Evolutionary conservation across 2,329 filamentous ascomycete genomes (phyloP).

Genomic region (Botryotinia narcissicola): DNA sequence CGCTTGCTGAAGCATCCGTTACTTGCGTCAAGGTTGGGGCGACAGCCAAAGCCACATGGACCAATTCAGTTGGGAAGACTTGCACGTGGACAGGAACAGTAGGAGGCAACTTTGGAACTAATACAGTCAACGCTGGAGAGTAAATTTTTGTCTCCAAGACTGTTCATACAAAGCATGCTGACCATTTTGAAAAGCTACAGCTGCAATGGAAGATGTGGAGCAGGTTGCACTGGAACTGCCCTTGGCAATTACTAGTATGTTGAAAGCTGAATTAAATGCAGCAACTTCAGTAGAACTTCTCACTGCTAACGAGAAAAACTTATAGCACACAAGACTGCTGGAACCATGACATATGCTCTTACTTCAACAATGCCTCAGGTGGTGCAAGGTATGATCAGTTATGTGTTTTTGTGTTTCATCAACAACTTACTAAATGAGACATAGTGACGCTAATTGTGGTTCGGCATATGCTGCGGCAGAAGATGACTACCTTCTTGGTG

Average conservation of each 20-base stretch:
- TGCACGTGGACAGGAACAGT: slow-evolving; percentile 47
- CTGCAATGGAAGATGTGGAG: slow-evolving; percentile 50
- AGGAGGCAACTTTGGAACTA: slow-evolving; percentile 49
- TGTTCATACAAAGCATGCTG: neutral
- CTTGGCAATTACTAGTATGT: slow-evolving; percentile 46
- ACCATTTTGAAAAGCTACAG: slow-evolving; percentile 43
- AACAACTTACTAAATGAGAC: neutral
- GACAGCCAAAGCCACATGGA: slow-evolving; percentile 48
- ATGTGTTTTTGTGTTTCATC: neutral
- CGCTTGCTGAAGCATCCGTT: slow-evolving; percentile 31
- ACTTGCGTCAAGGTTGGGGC: slow-evolving; percentile 43
- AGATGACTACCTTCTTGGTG: slow-evolving; percentile 45
- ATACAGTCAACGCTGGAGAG: slow-evolving; percentile 44
- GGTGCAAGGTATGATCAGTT: slow-evolving; percentile 43
- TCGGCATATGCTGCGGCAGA: slow-evolving; percentile 44
- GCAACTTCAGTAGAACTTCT: neutral
- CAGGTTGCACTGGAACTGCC: slow-evolving; percentile 45
- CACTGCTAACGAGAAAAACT: neutral
- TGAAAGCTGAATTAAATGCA: neutral
- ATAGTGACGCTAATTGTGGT: slow-evolving; percentile 49
- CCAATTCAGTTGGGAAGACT: slow-evolving; percentile 43
- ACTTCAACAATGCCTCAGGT: slow-evolving; percentile 49
- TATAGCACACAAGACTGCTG: slow-evolving; percentile 48
- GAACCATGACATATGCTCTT: slow-evolving; percentile 51
- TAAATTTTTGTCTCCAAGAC: slow-evolving; percentile 33